phyloP scores from a whole-genome alignment of 768 basidiomycete genomes.

The Xanthoconium stramineum region DNA sequence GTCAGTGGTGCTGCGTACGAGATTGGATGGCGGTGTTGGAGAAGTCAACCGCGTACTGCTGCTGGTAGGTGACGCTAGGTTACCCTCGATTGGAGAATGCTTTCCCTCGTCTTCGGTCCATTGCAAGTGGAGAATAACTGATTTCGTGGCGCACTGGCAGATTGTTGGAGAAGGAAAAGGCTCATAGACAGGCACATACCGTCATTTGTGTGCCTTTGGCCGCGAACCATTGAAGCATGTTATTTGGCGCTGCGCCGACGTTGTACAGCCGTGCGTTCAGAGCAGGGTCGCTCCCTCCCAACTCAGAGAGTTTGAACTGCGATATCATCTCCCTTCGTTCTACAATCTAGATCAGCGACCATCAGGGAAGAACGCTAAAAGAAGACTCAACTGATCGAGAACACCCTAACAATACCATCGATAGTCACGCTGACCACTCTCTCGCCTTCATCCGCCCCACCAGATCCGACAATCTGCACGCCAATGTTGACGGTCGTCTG shows the following conservation, averaged over 20 bases:
- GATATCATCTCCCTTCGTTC: slow-evolving; percentile 84
- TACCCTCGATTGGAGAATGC: slow-evolving; percentile 12
- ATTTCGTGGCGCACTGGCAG: slow-evolving; percentile 80
- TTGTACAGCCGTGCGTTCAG: slow-evolving; percentile 67
- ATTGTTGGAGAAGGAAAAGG: neutral
- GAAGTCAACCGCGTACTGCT: slow-evolving; percentile 24
- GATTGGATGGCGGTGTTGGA: slow-evolving; percentile 23
- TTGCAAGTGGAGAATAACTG: slow-evolving; percentile 78
- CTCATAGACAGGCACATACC: slow-evolving; percentile 39
- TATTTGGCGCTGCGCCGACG: slow-evolving; percentile 78
- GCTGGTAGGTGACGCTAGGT: slow-evolving; percentile 25
- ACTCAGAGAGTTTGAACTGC: slow-evolving; percentile 82
- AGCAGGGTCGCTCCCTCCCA: slow-evolving; percentile 65
- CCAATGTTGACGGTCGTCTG: slow-evolving; percentile 92
- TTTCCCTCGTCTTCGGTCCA: slow-evolving; percentile 69
- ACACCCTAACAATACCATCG: slow-evolving; percentile 86
- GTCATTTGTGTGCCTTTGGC: slow-evolving; percentile 90
- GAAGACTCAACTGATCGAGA: slow-evolving; percentile 73
- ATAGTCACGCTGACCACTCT: slow-evolving; percentile 88
- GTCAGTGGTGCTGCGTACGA: slow-evolving; percentile 17
- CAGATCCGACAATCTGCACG: slow-evolving; percentile 72
- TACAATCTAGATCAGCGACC: slow-evolving; percentile 20
- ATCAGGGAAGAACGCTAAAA: neutral
- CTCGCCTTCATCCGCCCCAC: slow-evolving; percentile 56
- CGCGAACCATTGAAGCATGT: slow-evolving; percentile 94